phyloP scores from a whole-genome alignment of 805 yeast genomes.

The Barnettozyma vustinii region DNA sequence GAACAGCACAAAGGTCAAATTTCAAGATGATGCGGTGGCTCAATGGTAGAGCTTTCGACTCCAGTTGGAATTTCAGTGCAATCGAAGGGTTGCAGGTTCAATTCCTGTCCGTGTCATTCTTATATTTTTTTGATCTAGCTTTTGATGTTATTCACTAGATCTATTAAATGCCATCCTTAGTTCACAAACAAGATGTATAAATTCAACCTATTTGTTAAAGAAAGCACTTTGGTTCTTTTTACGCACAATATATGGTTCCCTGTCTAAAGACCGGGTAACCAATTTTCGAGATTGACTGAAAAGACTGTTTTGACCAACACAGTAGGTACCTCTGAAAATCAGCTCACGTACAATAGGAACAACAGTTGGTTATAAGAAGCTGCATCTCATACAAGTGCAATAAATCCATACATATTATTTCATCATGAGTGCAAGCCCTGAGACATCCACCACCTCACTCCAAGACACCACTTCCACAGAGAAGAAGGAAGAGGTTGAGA shows the following conservation, averaged over 20 bases:
- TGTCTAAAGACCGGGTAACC: neutral
- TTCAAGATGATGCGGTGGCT: constrained; percentile 59
- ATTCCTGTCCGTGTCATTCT: constrained; percentile 75
- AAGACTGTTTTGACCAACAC: neutral
- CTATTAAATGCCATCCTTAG: too few relatives aligned
- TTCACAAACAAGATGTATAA: too few relatives aligned
- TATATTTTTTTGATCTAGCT: constrained; percentile 28
- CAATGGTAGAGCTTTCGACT: constrained; percentile 78
- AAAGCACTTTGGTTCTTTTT: too few relatives aligned
- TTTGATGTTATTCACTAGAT: too few relatives aligned
- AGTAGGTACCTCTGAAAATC: neutral
- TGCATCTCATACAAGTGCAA: neutral
- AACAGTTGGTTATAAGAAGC: neutral
- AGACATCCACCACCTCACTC: constrained; percentile 4
- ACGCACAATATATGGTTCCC: too few relatives aligned
- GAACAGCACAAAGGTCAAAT: too few relatives aligned
- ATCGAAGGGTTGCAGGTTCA: constrained; percentile 86
- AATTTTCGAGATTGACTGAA: neutral
- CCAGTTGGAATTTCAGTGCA: constrained; percentile 44
- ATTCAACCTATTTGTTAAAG: too few relatives aligned
- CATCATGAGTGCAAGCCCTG: constrained; percentile 2
- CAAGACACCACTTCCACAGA: constrained; percentile 1
- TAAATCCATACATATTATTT: neutral
- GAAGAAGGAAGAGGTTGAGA: constrained; percentile 17
- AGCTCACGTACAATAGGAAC: neutral